Conservation (phyloP, 164 flowering plant genomes). For the Houttuynia cordata region DNA sequence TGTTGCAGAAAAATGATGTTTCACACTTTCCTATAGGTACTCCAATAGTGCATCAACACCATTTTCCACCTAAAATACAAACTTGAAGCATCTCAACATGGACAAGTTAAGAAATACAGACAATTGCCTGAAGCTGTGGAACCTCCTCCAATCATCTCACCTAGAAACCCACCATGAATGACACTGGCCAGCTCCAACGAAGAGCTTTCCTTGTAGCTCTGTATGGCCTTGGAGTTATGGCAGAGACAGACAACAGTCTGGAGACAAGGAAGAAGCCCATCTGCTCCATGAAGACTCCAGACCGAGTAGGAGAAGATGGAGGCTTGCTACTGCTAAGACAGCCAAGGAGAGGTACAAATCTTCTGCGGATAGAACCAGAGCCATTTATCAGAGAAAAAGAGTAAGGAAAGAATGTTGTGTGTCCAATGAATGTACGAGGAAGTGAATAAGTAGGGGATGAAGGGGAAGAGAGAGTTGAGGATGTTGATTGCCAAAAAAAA, state of each 20-base stretch:
- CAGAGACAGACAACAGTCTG: conserved; percentile 9
- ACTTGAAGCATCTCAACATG: too few species aligned
- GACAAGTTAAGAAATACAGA: too few species aligned
- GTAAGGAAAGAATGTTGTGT: not conserved
- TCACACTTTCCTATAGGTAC: too few species aligned
- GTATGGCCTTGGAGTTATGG: conserved; percentile 1
- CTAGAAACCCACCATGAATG: too few species aligned
- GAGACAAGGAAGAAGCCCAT: conserved; percentile 9
- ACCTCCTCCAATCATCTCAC: too few species aligned
- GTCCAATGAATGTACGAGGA: not conserved
- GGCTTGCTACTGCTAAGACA: not conserved
- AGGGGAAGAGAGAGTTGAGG: not conserved
- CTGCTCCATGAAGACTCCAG: conserved; percentile 13
- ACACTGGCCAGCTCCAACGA: too few species aligned
- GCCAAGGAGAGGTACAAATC: conserved; percentile 4
- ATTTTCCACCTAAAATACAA: too few species aligned
- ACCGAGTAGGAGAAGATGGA: conserved; percentile 8
- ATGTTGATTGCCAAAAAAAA: too few species aligned
- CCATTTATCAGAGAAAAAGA: not conserved
- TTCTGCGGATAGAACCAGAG: not conserved
- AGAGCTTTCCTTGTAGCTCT: not conserved
- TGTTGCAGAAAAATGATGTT: too few species aligned
- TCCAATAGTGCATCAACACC: too few species aligned
- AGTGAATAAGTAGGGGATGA: not conserved
- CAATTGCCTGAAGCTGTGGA: too few species aligned